Percentiles rank a stretch among this genome's conserved stretches.
phyloP scores from a whole-genome alignment of 1,139 yeast genomes.

The Nakaseomyces glabratus region DNA sequence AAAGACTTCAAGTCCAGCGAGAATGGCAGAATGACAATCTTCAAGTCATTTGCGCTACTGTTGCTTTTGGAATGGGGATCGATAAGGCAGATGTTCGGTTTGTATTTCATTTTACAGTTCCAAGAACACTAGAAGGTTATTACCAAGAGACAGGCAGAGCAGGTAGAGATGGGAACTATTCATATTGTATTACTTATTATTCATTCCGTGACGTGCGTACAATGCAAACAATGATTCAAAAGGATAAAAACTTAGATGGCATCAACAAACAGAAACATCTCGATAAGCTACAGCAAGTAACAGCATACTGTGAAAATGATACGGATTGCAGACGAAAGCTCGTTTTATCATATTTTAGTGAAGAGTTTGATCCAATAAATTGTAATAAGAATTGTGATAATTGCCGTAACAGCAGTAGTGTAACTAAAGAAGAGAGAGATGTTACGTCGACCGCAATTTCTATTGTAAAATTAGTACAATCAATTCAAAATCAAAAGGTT shows the following conservation, averaged over 20 bases:
- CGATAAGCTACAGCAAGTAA: conserved; percentile 70
- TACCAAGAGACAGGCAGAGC: conserved; percentile 97
- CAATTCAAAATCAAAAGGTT: conserved; percentile 50
- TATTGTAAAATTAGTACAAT: conserved; percentile 50
- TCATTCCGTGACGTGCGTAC: conserved; percentile 67
- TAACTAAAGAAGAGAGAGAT: conserved; percentile 47
- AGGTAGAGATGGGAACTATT: conserved; percentile 77
- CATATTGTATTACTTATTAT: conserved; percentile 77
- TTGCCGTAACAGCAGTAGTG: conserved; percentile 48
- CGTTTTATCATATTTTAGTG: conserved; percentile 84
- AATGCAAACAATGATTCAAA: conserved; percentile 65
- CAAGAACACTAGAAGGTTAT: conserved; percentile 84
- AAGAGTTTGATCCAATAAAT: conserved; percentile 54
- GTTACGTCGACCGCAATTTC: conserved; percentile 57
- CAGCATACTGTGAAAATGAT: conserved; percentile 83
- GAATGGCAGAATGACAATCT: conserved; percentile 70
- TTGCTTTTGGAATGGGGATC: conserved; percentile 97
- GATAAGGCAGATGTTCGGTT: conserved; percentile 89
- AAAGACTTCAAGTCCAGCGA: conserved; percentile 57
- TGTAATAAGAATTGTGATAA: conserved; percentile 81
- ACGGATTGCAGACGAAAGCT: conserved; percentile 87
- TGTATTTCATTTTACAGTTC: conserved; percentile 76
- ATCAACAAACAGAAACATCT: conserved; percentile 69
- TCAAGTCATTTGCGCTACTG: conserved; percentile 86
- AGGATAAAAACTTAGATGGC: conserved; percentile 58